Percentiles rank a stretch among this genome's conserved stretches.
Evolutionary conservation across 139 green algal genomes (phyloP).

Genomic region (Chlorella ohadii): DNA sequence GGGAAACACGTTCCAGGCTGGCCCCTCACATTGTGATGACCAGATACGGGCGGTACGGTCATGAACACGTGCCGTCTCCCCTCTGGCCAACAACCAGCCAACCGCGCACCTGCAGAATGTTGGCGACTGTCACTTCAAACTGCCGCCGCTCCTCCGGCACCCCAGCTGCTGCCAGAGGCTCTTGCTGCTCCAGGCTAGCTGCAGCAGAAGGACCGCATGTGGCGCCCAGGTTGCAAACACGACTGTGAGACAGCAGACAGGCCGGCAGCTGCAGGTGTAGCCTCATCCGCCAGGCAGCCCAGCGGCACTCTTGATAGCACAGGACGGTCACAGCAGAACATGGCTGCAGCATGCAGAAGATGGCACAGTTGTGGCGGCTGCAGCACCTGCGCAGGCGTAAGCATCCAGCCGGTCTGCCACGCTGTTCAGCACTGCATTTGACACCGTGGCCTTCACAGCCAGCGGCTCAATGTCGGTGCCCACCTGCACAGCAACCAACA

Average conservation of each 20-base stretch:
- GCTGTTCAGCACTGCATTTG: conserved; percentile 82
- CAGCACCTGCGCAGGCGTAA: conserved; percentile 36
- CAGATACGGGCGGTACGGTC: too few relatives aligned
- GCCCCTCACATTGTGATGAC: too few relatives aligned
- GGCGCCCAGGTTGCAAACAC: background rate
- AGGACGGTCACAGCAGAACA: too few relatives aligned
- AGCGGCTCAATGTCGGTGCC: conserved; percentile 82
- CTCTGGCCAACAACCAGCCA: background rate
- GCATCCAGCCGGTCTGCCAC: conserved; percentile 29
- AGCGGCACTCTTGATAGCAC: too few relatives aligned
- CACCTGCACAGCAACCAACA: conserved; percentile 40
- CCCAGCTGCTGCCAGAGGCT: conserved; percentile 40
- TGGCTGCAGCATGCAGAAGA: too few relatives aligned
- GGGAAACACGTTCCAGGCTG: too few relatives aligned
- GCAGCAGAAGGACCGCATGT: background rate
- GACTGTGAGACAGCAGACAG: background rate
- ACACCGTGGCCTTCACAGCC: conserved; percentile 60
- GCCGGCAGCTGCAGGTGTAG: background rate
- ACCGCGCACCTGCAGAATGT: conserved; percentile 75
- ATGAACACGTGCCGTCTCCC: too few relatives aligned
- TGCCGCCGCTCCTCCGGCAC: conserved; percentile 10
- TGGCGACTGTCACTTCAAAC: conserved; percentile 58
- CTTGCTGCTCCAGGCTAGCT: conserved; percentile 34
- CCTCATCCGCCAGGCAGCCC: too few relatives aligned
- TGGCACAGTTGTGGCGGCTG: background rate